Percentiles rank a stretch among this genome's conserved stretches.
Evolutionary conservation across 2,329 filamentous ascomycete species (phyloP).

Genomic region (Venturia aucupariae): DNA sequence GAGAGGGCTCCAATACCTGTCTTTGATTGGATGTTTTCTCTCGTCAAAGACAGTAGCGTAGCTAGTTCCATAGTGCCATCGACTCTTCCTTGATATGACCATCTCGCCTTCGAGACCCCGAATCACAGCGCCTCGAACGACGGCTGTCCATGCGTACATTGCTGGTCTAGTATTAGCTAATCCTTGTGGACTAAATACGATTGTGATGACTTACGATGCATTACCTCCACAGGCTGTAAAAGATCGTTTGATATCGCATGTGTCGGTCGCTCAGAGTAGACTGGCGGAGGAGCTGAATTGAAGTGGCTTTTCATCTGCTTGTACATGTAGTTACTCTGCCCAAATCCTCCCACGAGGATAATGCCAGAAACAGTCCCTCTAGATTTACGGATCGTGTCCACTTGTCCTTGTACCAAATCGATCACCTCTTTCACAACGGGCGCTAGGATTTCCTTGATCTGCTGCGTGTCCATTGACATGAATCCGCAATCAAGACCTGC

Average conservation of each 20-base stretch:
- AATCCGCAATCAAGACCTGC: slow-evolving; percentile 68
- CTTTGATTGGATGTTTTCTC: slow-evolving; percentile 60
- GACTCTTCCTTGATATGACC: slow-evolving; percentile 63
- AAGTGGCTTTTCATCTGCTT: slow-evolving; percentile 62
- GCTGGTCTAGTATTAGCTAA: background rate
- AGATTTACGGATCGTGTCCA: slow-evolving; percentile 30
- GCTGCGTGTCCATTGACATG: slow-evolving; percentile 58
- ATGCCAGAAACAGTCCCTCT: slow-evolving; percentile 49
- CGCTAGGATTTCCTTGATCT: slow-evolving; percentile 66
- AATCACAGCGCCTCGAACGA: slow-evolving; percentile 67
- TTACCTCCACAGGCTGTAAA: slow-evolving; percentile 59
- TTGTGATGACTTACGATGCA: slow-evolving; percentile 45
- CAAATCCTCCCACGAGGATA: slow-evolving; percentile 72
- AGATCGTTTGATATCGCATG: slow-evolving; percentile 47
- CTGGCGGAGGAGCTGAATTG: slow-evolving; percentile 40
- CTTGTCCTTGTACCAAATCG: slow-evolving; percentile 34
- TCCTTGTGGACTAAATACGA: background rate
- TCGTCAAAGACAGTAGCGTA: slow-evolving; percentile 77
- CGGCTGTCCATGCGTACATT: slow-evolving; percentile 72
- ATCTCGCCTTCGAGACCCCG: slow-evolving; percentile 69
- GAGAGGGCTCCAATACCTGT: slow-evolving; percentile 69
- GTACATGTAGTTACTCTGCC: slow-evolving; percentile 70
- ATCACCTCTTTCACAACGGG: slow-evolving; percentile 56
- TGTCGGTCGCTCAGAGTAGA: slow-evolving; percentile 61
- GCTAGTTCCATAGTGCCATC: slow-evolving; percentile 71